phyloP scores from a whole-genome alignment of 2,329 filamentous ascomycete genomes.

The Sarocladium brachiariae region DNA sequence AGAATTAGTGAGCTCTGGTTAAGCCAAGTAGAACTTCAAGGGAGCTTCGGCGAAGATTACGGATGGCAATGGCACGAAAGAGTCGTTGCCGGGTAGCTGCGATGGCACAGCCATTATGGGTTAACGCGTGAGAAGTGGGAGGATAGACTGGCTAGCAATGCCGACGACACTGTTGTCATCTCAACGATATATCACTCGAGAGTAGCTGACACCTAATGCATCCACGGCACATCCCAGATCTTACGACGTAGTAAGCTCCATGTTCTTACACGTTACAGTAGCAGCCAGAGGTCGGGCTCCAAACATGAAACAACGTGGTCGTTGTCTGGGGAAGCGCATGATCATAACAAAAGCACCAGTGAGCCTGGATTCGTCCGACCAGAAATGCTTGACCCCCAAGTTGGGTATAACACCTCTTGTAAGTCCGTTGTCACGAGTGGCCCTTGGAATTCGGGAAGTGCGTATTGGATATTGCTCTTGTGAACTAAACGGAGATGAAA shows the following conservation, averaged over 20 bases:
- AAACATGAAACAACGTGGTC: background rate
- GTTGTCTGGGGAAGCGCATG: conserved; percentile 3
- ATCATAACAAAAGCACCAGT: conserved; percentile 1
- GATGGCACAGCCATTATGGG: background rate
- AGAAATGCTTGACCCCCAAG: background rate
- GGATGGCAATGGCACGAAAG: background rate
- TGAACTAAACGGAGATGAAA: conserved; percentile 1
- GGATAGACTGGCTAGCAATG: too few species aligned
- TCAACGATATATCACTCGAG: too few species aligned
- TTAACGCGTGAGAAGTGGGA: too few species aligned
- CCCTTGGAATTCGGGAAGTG: background rate
- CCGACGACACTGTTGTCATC: too few species aligned
- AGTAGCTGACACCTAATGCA: too few species aligned
- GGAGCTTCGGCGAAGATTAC: background rate
- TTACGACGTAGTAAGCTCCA: too few species aligned
- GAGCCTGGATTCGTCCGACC: background rate
- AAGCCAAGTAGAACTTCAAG: too few species aligned
- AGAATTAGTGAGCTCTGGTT: too few species aligned
- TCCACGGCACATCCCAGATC: too few species aligned
- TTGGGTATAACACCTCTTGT: background rate
- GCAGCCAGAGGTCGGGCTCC: background rate
- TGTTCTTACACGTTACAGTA: background rate
- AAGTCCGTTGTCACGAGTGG: background rate
- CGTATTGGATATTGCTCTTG: background rate
- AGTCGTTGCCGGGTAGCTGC: background rate